phyloP scores from a whole-genome alignment of 495 filamentous ascomycete genomes.

The Penicillium soppii region DNA sequence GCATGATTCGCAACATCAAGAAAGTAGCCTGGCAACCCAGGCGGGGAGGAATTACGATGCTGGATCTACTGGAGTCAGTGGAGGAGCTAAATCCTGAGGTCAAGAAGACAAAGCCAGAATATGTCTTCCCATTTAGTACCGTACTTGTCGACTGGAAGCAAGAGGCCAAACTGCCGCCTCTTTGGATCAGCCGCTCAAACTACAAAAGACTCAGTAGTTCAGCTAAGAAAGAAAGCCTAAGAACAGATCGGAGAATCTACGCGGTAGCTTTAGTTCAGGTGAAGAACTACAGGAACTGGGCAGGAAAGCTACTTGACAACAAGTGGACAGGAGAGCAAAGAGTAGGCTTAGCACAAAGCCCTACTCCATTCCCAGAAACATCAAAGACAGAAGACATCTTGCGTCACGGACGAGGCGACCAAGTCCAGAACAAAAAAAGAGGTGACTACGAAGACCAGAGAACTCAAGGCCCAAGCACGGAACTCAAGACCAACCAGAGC shows the following conservation, averaged over 20 bases:
- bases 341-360: neutral
- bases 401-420: neutral
- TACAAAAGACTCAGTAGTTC: neutral
- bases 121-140: slow-evolving; percentile 4
- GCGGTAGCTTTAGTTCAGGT: neutral
- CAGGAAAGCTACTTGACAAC: neutral
- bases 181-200: neutral
- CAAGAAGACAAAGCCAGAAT: slow-evolving; percentile 1
- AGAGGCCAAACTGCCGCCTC: neutral
- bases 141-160: slow-evolving; percentile 1
- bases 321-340: neutral
- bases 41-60: slow-evolving; percentile 4
- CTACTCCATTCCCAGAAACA: neutral
- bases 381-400: neutral
- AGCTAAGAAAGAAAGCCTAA: neutral
- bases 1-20: slow-evolving; percentile 5
- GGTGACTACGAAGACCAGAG: neutral
- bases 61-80: neutral
- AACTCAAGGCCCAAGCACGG: neutral
- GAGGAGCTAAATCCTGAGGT: slow-evolving; percentile 3
- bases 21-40: slow-evolving; percentile 8
- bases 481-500: neutral
- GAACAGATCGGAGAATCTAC: neutral
- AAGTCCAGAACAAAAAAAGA: neutral
- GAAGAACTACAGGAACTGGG: neutral